Base-by-base conservation (phyloP, 768 basidiomycete genomes). In the Lactarius hengduanensis region DNA sequence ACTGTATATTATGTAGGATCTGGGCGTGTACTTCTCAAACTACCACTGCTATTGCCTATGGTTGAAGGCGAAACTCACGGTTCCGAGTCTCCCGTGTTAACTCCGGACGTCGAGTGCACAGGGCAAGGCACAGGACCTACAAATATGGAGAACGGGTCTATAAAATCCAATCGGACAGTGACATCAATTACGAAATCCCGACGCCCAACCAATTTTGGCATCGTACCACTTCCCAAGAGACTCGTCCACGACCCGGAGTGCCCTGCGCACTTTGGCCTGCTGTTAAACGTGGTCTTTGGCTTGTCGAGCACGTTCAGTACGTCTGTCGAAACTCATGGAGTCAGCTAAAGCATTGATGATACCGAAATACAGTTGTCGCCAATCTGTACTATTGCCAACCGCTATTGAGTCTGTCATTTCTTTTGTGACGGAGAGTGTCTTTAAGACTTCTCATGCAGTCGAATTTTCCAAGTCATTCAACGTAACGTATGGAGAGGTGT, bases 321-420 rank as follows among this genome's bases (percentile, higher is more conserved):
- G 79, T 59, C 50, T 32, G 7, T 34, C 77, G 78, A 62, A 77
- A 77, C 15, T 64, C 79, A 5, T 73, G 74, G 6, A 1, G 78
- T 67, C 11, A 0, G 8, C 22, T 2, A 8, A 16, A 13, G 4
- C 4, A 41, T 43, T 61, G 26, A 50, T 16, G 43, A 41, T 43
- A 7, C 20, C 15, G 11, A n/a, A 61, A 10, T 45, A 28, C 64
- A 89, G 88, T 78, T 53, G 86, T 86, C 16, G 83, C 86, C n/a
- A 94, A 94, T 72, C 73, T 94, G 57, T 94, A 93, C 73, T 94
- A 93, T 70, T 90, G 87, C 67, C 90, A 92, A 77, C 92, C 92
- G 0, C 73, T 94, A 70, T 77, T 93, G 16, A 90, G 91, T 86
- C 73, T 69, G 82, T 77, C 67, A 40, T 69, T 68, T 68, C 73